Evolutionary conservation across 2,329 filamentous ascomycete species (phyloP).

Genomic region (Fusarium nelsonii): DNA sequence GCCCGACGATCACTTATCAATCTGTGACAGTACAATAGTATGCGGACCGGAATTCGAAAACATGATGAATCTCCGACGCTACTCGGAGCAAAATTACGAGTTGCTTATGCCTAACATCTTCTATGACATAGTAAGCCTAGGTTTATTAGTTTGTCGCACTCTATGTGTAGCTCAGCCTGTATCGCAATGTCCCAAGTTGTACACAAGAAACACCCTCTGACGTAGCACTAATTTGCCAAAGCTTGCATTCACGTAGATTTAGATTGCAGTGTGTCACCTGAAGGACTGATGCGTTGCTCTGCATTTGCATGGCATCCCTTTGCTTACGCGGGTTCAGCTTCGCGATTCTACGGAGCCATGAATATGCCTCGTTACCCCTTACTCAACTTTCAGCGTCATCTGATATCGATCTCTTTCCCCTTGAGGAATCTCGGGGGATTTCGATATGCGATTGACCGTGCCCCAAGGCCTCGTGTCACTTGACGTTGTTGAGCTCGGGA

Average conservation of each 20-base stretch:
- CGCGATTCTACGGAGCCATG: constrained; percentile 33
- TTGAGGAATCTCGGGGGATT: constrained; percentile 26
- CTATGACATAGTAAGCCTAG: not conserved
- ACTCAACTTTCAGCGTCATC: constrained; percentile 24
- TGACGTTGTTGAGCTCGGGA: constrained; percentile 18
- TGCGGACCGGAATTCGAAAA: constrained; percentile 10
- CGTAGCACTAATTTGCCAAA: constrained; percentile 18
- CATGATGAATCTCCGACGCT: constrained; percentile 12
- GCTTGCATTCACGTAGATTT: constrained; percentile 17
- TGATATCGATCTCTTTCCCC: constrained; percentile 23
- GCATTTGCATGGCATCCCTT: constrained; percentile 23
- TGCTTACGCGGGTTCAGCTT: constrained; percentile 36
- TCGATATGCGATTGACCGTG: constrained; percentile 14
- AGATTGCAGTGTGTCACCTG: constrained; percentile 29
- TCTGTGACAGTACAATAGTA: not conserved
- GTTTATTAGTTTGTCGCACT: not conserved
- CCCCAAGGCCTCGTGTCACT: constrained; percentile 30
- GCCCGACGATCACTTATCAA: constrained; percentile 26
- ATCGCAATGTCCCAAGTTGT: not conserved
- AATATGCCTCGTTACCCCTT: constrained; percentile 29
- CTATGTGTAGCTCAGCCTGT: constrained; percentile 3
- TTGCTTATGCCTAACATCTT: constrained; percentile 14
- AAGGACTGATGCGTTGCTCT: constrained; percentile 16
- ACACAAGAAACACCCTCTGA: constrained; percentile 8
- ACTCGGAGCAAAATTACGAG: constrained; percentile 25